Base-by-base conservation (phyloP, 2,329 filamentous ascomycete species). In the Xylaria sp. region DNA sequence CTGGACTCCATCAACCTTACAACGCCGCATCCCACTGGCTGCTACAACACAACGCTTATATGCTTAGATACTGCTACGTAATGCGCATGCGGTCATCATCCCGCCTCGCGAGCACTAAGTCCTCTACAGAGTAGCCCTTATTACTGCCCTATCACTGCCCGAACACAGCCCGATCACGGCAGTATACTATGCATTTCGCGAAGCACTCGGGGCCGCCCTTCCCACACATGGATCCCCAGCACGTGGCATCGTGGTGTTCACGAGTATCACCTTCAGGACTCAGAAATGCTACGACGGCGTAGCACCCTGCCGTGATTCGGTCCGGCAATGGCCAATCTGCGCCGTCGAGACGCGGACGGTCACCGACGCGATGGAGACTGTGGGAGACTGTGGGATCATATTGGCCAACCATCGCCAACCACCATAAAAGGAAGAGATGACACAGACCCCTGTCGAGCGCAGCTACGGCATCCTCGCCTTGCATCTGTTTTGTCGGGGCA, bases 221-320 rank as follows among this genome's bases (percentile, higher is more conserved):
- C 19, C 27, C 27, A 25, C 31, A 56, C 43, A 29, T 60, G 25
- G 52, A 63, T 49, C 52, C 25, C 49, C 37, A 41, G 59, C 65
- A 67, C 63, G 65, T 67, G 65, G 65, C 60, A 65, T 47, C 23
- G 57, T 56, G 17, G 59, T 33, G 43, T 44, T 54, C 31, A 46
- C 37, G 64, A 43, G 40, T 60, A 65, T 65, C 65, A 27, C 35
- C 8, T 13, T 52, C 15, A 10, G 10, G 35, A 27, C 19, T 17
- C 15, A 31, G 8, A 15, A 51, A 40, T 56, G 25, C 35, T 46
- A 40, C 25, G 43, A 33, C 46, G 25, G 29, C 46, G 27, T 11
- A n/a, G 49, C 23, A 23, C 33, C 17, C 5, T 21, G 15, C 27
- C 19, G 27, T n/a, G n/a, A n/a, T n/a, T n/a, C n/a, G n/a, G n/a